phyloP scores from a whole-genome alignment of 305 asterid genomes.

The Solanum chacoense region DNA sequence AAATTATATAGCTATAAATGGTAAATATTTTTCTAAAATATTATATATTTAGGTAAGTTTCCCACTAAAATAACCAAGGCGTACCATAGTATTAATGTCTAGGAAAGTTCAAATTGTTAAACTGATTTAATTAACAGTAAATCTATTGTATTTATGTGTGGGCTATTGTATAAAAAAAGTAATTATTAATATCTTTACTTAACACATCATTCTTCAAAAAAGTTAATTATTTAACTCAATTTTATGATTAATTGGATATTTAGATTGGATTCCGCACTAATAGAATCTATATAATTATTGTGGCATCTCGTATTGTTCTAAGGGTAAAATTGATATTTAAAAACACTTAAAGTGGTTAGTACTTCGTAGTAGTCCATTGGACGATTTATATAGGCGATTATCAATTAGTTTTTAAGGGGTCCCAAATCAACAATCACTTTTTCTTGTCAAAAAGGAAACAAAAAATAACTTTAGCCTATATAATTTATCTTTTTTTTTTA shows the following conservation, averaged over 20 bases:
- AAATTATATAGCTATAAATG: background rate
- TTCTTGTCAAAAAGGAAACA: background rate
- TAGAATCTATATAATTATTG: background rate
- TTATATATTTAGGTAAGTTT: background rate
- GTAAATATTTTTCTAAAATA: too few relatives aligned
- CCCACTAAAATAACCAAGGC: background rate
- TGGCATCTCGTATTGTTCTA: background rate
- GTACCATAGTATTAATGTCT: background rate
- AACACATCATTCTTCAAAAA: background rate
- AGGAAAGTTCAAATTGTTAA: background rate
- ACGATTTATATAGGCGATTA: background rate
- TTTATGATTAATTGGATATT: background rate
- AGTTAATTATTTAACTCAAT: background rate
- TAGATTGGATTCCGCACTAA: background rate
- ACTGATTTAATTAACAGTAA: background rate
- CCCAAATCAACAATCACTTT: background rate
- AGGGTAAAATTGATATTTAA: background rate
- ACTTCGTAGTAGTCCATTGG: background rate
- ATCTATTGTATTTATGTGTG: background rate
- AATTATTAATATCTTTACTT: background rate
- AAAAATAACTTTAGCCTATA: background rate
- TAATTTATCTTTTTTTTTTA: too few relatives aligned
- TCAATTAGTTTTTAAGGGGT: background rate
- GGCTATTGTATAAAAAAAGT: background rate
- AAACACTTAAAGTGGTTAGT: background rate